Evolutionary conservation across 2,329 filamentous ascomycete species (phyloP).

Genomic region (Fragosphaeria purpurea): DNA sequence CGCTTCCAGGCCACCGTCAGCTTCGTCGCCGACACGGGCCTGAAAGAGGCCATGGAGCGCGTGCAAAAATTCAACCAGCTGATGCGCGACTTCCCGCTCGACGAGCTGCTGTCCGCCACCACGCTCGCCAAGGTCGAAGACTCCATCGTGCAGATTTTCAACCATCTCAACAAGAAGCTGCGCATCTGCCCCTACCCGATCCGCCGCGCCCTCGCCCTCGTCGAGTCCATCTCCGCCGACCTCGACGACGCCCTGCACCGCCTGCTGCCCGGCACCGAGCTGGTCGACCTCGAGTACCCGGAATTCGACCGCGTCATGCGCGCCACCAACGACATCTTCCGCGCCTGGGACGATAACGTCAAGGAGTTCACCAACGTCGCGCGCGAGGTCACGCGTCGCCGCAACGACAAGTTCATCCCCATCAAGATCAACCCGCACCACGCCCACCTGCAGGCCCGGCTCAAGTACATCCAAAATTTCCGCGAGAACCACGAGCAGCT

Average conservation of each 20-base stretch:
- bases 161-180: slow-evolving; percentile 94
- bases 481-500: slow-evolving; percentile 96
- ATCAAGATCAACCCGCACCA: slow-evolving; percentile 92
- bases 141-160: slow-evolving; percentile 80
- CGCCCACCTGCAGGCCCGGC: slow-evolving; percentile 74
- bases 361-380: slow-evolving; percentile 98
- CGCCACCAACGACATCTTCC: slow-evolving; percentile 76
- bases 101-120: slow-evolving; percentile 87
- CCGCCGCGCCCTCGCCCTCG: slow-evolving; percentile 79
- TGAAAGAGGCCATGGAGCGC: slow-evolving; percentile 91
- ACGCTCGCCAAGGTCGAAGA: slow-evolving; percentile 83
- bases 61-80: slow-evolving; percentile 98
- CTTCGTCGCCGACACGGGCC: slow-evolving; percentile 87
- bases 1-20: slow-evolving; percentile 96
- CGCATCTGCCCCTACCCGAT: slow-evolving; percentile 95
- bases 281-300: slow-evolving; percentile 85
- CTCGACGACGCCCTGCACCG: slow-evolving; percentile 78
- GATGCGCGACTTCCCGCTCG: slow-evolving; percentile 95
- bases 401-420: slow-evolving; percentile 96
- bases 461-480: slow-evolving; percentile 92
- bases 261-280: slow-evolving; percentile 71
- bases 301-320: slow-evolving; percentile 84
- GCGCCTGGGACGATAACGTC: slow-evolving; percentile 86
- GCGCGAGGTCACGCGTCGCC: slow-evolving; percentile 82
- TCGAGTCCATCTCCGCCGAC: slow-evolving; percentile 92